Evolutionary conservation across 1,284 basidiomycete genomes (phyloP).

Genomic region (Caloboletus inedulis): DNA sequence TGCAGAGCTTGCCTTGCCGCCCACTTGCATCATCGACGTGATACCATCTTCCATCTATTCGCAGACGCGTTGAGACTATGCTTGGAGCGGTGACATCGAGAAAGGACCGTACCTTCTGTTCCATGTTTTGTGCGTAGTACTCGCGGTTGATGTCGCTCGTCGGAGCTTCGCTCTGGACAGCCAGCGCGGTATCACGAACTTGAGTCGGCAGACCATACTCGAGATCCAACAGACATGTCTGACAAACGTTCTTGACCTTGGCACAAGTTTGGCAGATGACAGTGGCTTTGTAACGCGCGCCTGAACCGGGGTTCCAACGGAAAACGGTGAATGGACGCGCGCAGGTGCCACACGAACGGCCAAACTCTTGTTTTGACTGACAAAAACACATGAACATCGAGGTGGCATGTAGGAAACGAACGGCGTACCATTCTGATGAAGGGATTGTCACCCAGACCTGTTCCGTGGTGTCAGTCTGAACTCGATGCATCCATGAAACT

Average conservation of each 20-base stretch:
- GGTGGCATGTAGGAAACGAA: neutral
- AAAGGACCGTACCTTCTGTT: constrained; percentile 63
- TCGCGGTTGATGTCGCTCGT: constrained; percentile 96
- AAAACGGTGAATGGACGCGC: constrained; percentile 96
- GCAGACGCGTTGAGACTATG: constrained; percentile 1
- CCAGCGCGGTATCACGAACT: constrained; percentile 94
- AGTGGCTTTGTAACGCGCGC: constrained; percentile 94
- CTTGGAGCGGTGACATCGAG: neutral
- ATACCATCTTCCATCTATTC: constrained; percentile 59
- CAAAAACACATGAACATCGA: constrained; percentile 3
- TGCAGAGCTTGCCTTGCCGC: constrained; percentile 61
- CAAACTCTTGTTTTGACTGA: constrained; percentile 94
- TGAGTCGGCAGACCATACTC: constrained; percentile 97
- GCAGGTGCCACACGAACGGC: constrained; percentile 93
- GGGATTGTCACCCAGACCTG: constrained; percentile 84
- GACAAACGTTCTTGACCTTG: constrained; percentile 98
- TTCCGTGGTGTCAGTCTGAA: constrained; percentile 12
- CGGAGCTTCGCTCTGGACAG: constrained; percentile 83
- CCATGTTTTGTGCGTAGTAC: constrained; percentile 97
- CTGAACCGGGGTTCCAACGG: constrained; percentile 95
- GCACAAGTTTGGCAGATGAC: constrained; percentile 99
- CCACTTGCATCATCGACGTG: constrained; percentile 65
- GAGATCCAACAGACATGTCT: constrained; percentile 94
- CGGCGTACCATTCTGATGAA: constrained; percentile 82
- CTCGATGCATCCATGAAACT: neutral